Evolutionary conservation across 257 asterid species (phyloP), one percentile per base, ranked within the genome.

Genomic region (Lantana camara): DNA sequence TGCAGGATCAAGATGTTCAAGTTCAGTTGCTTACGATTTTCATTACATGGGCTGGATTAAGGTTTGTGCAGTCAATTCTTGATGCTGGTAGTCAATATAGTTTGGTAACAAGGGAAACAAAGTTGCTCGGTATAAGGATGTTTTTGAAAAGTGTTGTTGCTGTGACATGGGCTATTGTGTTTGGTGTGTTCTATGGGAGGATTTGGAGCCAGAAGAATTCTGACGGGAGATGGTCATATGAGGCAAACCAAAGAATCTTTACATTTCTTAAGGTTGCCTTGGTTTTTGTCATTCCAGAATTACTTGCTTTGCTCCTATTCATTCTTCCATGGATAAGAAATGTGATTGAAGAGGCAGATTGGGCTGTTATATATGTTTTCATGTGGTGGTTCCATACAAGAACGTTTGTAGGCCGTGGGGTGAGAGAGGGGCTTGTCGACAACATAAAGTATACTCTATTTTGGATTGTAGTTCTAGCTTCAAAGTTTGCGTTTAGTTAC

Each of bases 11-110:
- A 77, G 95, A 92, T 52, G 86, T 82, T 75, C 96, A 86, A 52
- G 98, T 85, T 55, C 68, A 83, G 81, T 73, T 89, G 80, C 91
- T 92, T 46, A 87, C 98, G 0, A 50, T 92, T 47, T 89, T 92
- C 73, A 87, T 92, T 51, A 92, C 98, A 1, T 92, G 98, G 98
- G 69, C 96, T 23, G 98, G 93, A 45, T 71, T 92, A 61, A 92
- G 98, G 82, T 82, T 92, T 52, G 57, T 80, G 67, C 98, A 92
- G 52, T 77, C 96, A 2, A 77, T 92, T 69, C 95, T 92, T 75
- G 98, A 92, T 78, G 97, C 97, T 20, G 97, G 98, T 20, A 92
- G 96, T n/a, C 98, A 92, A 73, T 92, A 89, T 68, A 92, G 97
- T 77, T 81, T 89, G 73, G 96, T 92, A 14, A 73, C 91, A 13